Evolutionary conservation across 495 filamentous ascomycete species (phyloP).

Genomic region (Ramalina intermedia): DNA sequence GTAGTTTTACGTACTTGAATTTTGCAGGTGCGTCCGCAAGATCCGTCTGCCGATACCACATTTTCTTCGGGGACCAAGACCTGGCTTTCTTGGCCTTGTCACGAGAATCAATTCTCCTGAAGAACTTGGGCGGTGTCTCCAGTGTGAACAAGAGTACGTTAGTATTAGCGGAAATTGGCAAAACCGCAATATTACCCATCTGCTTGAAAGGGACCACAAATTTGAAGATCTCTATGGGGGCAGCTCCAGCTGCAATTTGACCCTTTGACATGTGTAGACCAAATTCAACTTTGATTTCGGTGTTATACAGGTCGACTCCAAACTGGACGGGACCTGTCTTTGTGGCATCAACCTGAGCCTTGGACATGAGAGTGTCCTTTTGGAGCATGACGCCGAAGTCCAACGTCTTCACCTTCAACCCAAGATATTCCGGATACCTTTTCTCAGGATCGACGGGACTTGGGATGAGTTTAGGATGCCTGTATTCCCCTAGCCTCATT

Average conservation of each 20-base stretch:
- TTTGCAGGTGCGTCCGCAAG: constrained; percentile 37
- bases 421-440: constrained; percentile 13
- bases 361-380: constrained; percentile 28
- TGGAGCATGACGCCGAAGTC: constrained; percentile 16
- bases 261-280: constrained; percentile 23
- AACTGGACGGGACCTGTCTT: constrained; percentile 15
- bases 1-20: constrained; percentile 29
- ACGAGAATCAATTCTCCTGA: constrained; percentile 33
- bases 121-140: constrained; percentile 51
- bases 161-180: constrained; percentile 18
- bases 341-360: constrained; percentile 22
- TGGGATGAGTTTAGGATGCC: neutral
- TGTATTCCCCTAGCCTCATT: neutral
- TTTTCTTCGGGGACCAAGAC: constrained; percentile 50
- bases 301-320: constrained; percentile 28
- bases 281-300: constrained; percentile 31
- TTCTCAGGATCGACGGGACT: constrained; percentile 8
- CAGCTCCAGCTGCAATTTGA: constrained; percentile 14
- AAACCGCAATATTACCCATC: constrained; percentile 39
- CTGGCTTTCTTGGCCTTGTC: constrained; percentile 25
- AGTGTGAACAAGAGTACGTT: constrained; percentile 43
- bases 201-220: constrained; percentile 52
- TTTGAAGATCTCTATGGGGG: constrained; percentile 21
- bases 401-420: constrained; percentile 8
- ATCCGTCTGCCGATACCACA: constrained; percentile 65